phyloP scores from a whole-genome alignment of 345 rosid species.

The Melastoma malabathricum region DNA sequence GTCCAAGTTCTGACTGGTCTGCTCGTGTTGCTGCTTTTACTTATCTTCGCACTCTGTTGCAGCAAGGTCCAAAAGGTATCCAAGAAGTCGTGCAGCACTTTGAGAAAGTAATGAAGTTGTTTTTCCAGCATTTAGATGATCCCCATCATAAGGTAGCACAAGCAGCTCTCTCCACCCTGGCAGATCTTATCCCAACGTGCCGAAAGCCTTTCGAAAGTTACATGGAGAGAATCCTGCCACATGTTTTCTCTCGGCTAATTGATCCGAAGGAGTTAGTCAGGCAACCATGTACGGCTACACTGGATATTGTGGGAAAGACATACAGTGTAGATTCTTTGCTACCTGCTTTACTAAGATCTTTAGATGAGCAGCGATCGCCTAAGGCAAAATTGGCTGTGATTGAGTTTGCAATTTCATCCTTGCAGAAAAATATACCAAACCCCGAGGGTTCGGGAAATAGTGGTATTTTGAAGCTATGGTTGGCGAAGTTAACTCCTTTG shows the following conservation, averaged over 20 bases:
- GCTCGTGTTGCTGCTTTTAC: slow-evolving; percentile 92
- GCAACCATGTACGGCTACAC: slow-evolving; percentile 82
- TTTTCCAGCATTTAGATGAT: slow-evolving; percentile 95
- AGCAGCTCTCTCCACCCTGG: slow-evolving; percentile 93
- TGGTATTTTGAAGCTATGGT: slow-evolving; percentile 92
- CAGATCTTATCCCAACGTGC: slow-evolving; percentile 87
- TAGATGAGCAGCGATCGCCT: slow-evolving; percentile 96
- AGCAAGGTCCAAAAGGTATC: slow-evolving; percentile 86
- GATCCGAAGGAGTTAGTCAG: slow-evolving; percentile 98
- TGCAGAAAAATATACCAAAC: slow-evolving; percentile 67
- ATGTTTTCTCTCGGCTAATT: slow-evolving; percentile 89
- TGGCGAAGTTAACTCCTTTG: slow-evolving; percentile 77
- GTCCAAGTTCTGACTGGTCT: slow-evolving; percentile 92
- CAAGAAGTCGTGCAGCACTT: slow-evolving; percentile 90
- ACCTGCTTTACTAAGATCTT: slow-evolving; percentile 90
- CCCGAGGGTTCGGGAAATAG: slow-evolving; percentile 69
- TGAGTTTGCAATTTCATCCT: slow-evolving; percentile 81
- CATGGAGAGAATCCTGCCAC: slow-evolving; percentile 95
- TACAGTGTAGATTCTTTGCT: slow-evolving; percentile 83
- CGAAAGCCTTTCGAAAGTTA: slow-evolving; percentile 96
- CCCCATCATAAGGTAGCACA: slow-evolving; percentile 99
- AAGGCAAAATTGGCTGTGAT: slow-evolving; percentile 98
- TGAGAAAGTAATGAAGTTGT: slow-evolving; percentile 97
- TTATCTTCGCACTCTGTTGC: slow-evolving; percentile 73
- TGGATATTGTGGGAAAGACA: slow-evolving; percentile 88